Base-by-base conservation (phyloP, 2,329 filamentous ascomycete genomes). In the Aspergillus fructus region DNA sequence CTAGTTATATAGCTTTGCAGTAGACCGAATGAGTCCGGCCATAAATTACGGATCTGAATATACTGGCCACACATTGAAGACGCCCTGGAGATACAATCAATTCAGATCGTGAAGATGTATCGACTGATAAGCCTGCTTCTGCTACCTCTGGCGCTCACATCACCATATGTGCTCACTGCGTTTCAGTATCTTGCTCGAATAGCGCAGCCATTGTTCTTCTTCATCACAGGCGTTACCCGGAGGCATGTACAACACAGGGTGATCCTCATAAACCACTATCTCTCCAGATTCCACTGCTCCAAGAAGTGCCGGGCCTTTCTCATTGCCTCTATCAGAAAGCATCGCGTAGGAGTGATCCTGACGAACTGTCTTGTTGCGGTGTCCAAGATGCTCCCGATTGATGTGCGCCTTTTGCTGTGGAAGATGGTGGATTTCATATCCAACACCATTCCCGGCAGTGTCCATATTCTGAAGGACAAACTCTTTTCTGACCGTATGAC, bases 71-170 rank as follows among this genome's bases (percentile, higher is more conserved):
- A 30, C 27, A 9, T 11, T 30, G 13, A 37, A 37, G 34, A 8
- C 34, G 15, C 5, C n/a, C 15, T 1, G 5, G 34, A 37, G 34
- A 37, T 37, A 13, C 2, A 37, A n/a, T n/a, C 4, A 13, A 13
- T 37, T 13, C 15, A 13, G 13, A 37, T 5, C 34, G 15, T 37
- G 5, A 37, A 37, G 15, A 53, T 53, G 50, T 23, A 46, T 11
- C 13, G 8, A 5, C 11, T 48, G 19, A 11, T 51, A 2, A 5
- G 39, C 8, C 15, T 37, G 12, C 8, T 49, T 13, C 34, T 56
- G 15, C 27, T 56, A 40, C 54, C 54, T 23, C 21, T 56, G 24
- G 47, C 54, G 15, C 47, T 56, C 8, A 56, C 54, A 7, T 56
- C 54, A 1, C 54, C 54, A 1, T 9, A 24, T 34, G 15, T 39